phyloP scores from a whole-genome alignment of 2,329 filamentous ascomycete genomes.

The Arachnomyces sp. region DNA sequence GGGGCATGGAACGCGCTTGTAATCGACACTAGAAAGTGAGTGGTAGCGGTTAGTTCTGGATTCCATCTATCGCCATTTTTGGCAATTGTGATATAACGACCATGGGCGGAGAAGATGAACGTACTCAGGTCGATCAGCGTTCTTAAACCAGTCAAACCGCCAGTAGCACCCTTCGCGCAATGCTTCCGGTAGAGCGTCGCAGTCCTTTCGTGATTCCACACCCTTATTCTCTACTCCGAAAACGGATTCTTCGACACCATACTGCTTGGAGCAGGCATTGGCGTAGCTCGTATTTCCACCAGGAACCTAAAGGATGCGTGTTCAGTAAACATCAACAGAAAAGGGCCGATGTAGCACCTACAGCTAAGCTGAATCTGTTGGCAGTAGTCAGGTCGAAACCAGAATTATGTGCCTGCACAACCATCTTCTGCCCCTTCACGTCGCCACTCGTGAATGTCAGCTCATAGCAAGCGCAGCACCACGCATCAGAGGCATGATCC shows the following conservation, averaged over 20 bases:
- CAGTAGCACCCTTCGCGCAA: background rate
- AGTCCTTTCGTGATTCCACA: background rate
- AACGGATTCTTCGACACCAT: background rate
- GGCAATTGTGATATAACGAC: background rate
- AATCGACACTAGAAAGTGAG: background rate
- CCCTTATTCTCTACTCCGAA: slow-evolving; percentile 1
- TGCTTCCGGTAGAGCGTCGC: background rate
- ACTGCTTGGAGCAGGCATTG: background rate
- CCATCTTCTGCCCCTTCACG: slow-evolving; percentile 2
- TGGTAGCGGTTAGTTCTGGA: background rate
- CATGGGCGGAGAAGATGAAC: background rate
- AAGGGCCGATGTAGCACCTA: background rate
- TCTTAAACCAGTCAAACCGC: slow-evolving; percentile 3
- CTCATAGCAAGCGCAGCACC: slow-evolving; percentile 3
- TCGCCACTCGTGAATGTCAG: background rate
- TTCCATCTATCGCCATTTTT: background rate
- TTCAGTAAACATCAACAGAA: too few relatives aligned
- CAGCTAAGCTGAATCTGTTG: background rate
- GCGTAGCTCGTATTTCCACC: slow-evolving; percentile 3
- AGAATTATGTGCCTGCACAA: slow-evolving; percentile 1
- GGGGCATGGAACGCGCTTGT: slow-evolving; percentile 1
- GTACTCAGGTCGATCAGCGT: background rate
- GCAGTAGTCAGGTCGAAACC: background rate
- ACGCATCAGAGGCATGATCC: background rate
- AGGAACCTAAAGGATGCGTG: background rate